Evolutionary conservation across 129 eudicot genomes (phyloP).

Genomic region (Daucus carota): DNA sequence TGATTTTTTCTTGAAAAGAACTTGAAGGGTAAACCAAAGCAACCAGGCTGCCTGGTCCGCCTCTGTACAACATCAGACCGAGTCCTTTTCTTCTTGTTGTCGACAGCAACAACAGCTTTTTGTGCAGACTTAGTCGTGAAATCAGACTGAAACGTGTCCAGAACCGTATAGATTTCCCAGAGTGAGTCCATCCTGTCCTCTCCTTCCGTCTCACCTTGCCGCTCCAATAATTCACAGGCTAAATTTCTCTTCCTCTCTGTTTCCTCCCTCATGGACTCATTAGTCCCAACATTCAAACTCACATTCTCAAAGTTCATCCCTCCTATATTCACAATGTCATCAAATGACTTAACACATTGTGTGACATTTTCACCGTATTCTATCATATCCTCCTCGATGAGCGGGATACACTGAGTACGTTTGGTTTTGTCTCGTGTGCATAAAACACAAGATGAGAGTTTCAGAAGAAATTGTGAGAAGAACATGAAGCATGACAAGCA

Average conservation of each 20-base stretch:
- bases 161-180: background rate
- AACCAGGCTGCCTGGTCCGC: background rate
- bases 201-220: constrained; percentile 33
- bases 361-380: background rate
- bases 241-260: constrained; percentile 50
- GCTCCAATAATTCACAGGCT: constrained; percentile 46
- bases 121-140: background rate
- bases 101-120: background rate
- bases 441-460: background rate
- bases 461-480: background rate
- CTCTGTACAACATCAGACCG: background rate
- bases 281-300: constrained; percentile 34
- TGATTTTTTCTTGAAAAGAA: background rate
- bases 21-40: background rate
- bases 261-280: constrained; percentile 84
- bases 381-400: background rate
- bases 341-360: constrained; percentile 5
- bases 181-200: constrained; percentile 7
- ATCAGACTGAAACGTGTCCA: background rate
- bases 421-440: background rate
- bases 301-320: background rate
- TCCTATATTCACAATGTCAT: background rate
- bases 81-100: background rate
- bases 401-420: background rate
- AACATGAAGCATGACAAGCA: background rate